A percentile compares a stretch with the other conserved stretches of the same genome.
These are phyloP conservation scores for Paramyrothecium sp. DNA, from an alignment of 2,329 filamentous ascomycete species.

Conservation along the genomic window DNA sequence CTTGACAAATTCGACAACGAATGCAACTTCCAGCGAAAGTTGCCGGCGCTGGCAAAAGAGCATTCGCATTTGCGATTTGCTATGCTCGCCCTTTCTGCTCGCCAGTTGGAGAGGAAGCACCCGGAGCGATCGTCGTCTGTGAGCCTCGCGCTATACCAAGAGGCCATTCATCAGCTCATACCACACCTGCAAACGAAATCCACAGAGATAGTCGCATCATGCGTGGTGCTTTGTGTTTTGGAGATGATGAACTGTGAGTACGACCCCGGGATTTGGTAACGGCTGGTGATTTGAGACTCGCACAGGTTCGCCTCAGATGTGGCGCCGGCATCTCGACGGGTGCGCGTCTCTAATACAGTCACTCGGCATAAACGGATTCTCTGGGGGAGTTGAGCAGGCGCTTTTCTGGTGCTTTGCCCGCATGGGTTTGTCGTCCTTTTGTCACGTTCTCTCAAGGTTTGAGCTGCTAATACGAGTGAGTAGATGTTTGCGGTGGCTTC, in stretches of 20 bases:
- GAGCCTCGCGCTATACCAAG: slow-evolving; percentile 47
- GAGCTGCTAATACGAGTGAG: no score
- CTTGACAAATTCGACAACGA: slow-evolving; percentile 53
- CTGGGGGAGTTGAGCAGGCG: slow-evolving; percentile 46
- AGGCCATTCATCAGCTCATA: slow-evolving; percentile 47
- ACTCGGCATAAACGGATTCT: slow-evolving; percentile 48
- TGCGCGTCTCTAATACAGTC: slow-evolving; percentile 50
- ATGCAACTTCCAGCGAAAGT: slow-evolving; percentile 43
- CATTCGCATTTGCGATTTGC: slow-evolving; percentile 44
- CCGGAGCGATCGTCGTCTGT: slow-evolving; percentile 29
- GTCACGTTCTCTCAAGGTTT: no score
- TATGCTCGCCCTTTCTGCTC: slow-evolving; percentile 49
- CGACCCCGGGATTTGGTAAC: no score
- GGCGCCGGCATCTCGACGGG: slow-evolving; percentile 50
- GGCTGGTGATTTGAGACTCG: no score
- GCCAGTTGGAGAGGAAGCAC: slow-evolving; percentile 47
- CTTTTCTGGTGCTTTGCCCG: slow-evolving; percentile 55
- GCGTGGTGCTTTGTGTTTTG: slow-evolving; percentile 51
- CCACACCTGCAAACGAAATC: slow-evolving; percentile 45
- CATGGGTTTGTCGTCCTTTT: slow-evolving; percentile 27
- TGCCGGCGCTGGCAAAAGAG: slow-evolving; percentile 43
- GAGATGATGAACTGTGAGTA: slow-evolving; percentile 47
- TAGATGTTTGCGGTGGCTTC: slow-evolving; percentile 49
- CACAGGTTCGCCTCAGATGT: slow-evolving; percentile 37
- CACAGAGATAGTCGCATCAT: slow-evolving; percentile 49